A percentile compares a stretch with the other conserved stretches of the same genome.
Evolutionary conservation across 1,284 basidiomycete genomes (phyloP).

Genomic region (Cystobasidium slooffiae): DNA sequence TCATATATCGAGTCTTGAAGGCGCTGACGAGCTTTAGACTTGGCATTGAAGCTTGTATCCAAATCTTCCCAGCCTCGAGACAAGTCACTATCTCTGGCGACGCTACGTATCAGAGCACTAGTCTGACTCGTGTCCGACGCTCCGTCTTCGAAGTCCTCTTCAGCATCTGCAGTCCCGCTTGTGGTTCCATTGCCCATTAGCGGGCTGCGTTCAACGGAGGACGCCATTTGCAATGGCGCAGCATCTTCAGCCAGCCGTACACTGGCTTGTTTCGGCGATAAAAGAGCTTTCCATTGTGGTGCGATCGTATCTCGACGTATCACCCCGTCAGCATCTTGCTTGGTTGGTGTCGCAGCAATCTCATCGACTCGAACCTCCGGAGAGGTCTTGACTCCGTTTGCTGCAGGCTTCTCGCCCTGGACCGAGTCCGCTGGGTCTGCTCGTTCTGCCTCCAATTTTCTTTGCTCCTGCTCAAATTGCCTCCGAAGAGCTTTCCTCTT

Average conservation of each 20-base stretch:
- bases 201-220: background rate
- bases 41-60: background rate
- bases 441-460: background rate
- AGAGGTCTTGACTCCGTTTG: background rate
- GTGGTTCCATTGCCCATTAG: background rate
- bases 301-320: constrained; percentile 3
- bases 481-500: constrained; percentile 14
- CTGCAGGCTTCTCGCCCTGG: background rate
- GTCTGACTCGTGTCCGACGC: constrained; percentile 18
- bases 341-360: background rate
- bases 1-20: constrained; percentile 1
- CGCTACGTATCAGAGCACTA: constrained; percentile 13
- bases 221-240: background rate
- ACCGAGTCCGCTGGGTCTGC: background rate
- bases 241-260: background rate
- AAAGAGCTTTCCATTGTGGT: background rate
- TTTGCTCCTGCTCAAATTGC: background rate
- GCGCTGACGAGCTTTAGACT: background rate
- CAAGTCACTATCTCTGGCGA: constrained; percentile 17
- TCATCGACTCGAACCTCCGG: no score
- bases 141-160: constrained; percentile 36
- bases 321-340: constrained; percentile 8
- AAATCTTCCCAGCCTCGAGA: constrained; percentile 26
- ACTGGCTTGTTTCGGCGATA: background rate
- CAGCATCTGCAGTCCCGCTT: constrained; percentile 18